Evolutionary conservation across 192 early-diverging fungal genomes (phyloP).

Genomic region (Coemansia aciculifera): DNA sequence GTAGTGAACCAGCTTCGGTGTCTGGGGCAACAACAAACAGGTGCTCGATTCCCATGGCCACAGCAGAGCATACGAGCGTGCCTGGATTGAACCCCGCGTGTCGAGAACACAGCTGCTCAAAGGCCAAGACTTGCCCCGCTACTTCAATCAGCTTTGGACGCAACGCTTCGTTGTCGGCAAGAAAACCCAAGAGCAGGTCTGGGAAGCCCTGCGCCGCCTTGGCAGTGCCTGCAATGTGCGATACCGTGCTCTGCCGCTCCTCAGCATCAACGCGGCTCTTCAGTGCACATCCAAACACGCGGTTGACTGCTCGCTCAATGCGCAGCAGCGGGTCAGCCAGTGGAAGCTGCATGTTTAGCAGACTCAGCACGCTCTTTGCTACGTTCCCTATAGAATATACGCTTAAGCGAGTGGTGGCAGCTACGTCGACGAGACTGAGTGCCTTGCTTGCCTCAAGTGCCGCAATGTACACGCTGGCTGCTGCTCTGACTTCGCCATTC

Average conservation of each 20-base stretch:
- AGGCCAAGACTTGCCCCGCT: conserved; percentile 14
- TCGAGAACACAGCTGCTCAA: conserved; percentile 16
- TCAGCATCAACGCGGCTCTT: neutral
- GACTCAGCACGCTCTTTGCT: conserved; percentile 5
- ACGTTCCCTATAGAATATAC: conserved; percentile 22
- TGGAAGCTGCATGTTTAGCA: conserved; percentile 12
- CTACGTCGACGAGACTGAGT: conserved; percentile 23
- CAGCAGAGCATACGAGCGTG: conserved; percentile 19
- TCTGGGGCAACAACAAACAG: neutral
- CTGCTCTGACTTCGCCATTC: neutral
- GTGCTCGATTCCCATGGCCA: conserved; percentile 28
- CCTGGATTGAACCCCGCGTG: conserved; percentile 20
- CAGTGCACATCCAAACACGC: conserved; percentile 16
- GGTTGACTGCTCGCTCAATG: conserved; percentile 25
- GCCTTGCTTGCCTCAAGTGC: conserved; percentile 14
- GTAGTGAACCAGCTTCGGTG: neutral
- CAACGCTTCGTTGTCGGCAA: neutral
- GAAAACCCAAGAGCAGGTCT: conserved; percentile 10
- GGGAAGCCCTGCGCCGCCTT: conserved; percentile 3
- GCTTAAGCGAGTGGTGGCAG: conserved; percentile 10
- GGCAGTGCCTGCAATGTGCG: neutral
- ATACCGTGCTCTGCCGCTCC: neutral
- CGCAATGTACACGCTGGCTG: conserved; percentile 36
- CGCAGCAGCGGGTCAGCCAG: conserved; percentile 23
- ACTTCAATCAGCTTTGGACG: conserved; percentile 13